Evolutionary conservation across 2,329 filamentous ascomycete genomes (phyloP), one percentile per base, ranked within the genome.

Genomic region (Fusarium sp.): DNA sequence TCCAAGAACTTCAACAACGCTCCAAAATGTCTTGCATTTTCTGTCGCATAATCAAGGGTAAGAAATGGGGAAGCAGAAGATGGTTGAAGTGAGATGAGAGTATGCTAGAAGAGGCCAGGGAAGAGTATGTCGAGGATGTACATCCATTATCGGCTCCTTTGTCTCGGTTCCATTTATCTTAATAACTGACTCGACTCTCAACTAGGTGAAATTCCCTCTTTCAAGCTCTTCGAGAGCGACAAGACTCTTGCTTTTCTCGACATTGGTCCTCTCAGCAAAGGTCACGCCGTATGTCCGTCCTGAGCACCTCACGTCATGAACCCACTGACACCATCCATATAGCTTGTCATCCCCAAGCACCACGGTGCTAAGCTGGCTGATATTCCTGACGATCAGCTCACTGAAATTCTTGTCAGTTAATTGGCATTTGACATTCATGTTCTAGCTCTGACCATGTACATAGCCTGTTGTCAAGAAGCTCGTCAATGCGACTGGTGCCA

Each of bases 1-100:
- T 21, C 13, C 11, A 35, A 21, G 7, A 29, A 23, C 11, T 18
- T 25, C 11, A 8, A 20, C 27, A 11, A 3, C 8, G 39, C 17
- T 7, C 14, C 47, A 62, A 41, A 18, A 72, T 71, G 70, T 50
- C 90, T 67, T 99, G 96, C 79, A 93, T 98, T 77, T 99, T 99
- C 84, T 99, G 96, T 87, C 97, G 93, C 80, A 98, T 99, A 78
- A 91, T 99, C 84, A 96, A 97, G 87, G 95, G 95, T 85, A 76
- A 69, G 67, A 63, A 29, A 47, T 20, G 35, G 15, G 46, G 53
- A 29, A 51, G 51, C 7, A 41, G 20, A 51, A 37, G 17, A 37
- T 27, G 48, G 41, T 25, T 43, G 39, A 45, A 25, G 54, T 39
- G 23, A 11, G 27, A 43, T 39, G 23, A 11, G 27, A 43, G 27